These are phyloP conservation scores for Keqinozyma sinolaborantium DNA, from an alignment of 1,139 yeast species.

Conservation along the genomic window DNA sequence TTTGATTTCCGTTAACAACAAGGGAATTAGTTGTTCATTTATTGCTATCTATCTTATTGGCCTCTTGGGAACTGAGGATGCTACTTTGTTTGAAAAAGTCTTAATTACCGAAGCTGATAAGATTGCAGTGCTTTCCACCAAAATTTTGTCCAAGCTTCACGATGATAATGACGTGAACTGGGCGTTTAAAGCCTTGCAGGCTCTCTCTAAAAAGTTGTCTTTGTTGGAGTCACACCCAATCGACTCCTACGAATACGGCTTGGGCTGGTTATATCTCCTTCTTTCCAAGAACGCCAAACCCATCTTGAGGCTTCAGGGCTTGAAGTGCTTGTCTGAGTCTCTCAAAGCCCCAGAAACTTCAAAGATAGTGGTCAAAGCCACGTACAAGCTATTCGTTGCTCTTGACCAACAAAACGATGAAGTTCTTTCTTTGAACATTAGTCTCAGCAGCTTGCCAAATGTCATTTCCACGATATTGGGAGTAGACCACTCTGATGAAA, in stretches of 20 bases:
- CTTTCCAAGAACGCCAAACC: conserved; percentile 35
- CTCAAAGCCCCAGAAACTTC: conserved; percentile 1
- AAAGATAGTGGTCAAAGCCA: conserved; percentile 12
- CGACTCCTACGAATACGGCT: conserved; percentile 16
- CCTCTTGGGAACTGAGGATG: conserved; percentile 6
- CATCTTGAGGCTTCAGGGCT: conserved; percentile 27
- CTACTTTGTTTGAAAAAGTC: conserved; percentile 18
- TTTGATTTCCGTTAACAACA: conserved; percentile 44
- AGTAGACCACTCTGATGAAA: conserved; percentile 21
- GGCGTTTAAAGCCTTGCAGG: conserved; percentile 45
- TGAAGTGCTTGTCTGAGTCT: conserved; percentile 16
- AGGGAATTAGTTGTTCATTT: conserved; percentile 48
- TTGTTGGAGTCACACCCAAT: neutral
- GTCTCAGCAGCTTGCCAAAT: conserved; percentile 29
- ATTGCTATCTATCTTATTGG: conserved; percentile 26
- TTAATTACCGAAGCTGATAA: conserved; percentile 28
- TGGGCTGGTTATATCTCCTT: conserved; percentile 43
- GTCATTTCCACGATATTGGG: conserved; percentile 40
- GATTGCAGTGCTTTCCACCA: conserved; percentile 43
- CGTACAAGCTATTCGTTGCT: conserved; percentile 14
- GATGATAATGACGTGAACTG: conserved; percentile 45
- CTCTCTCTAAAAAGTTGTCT: conserved; percentile 3
- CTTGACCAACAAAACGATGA: conserved; percentile 17
- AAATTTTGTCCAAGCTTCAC: conserved; percentile 47
- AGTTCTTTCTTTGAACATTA: conserved; percentile 10